Evolutionary conservation across 805 yeast species (phyloP).

Genomic region (Lipomyces anomalus): DNA sequence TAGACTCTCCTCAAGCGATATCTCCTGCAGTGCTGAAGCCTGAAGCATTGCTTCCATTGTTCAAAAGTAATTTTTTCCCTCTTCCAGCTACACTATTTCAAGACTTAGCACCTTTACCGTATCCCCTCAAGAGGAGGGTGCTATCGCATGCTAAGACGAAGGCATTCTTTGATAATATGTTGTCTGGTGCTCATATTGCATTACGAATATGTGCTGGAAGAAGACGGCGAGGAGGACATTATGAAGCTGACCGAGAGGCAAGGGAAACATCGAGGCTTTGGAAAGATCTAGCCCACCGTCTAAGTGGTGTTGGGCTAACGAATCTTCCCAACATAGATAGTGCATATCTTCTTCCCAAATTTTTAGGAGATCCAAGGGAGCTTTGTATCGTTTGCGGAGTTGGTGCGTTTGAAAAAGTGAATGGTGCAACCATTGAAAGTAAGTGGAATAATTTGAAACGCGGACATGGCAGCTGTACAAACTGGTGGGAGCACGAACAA

Average conservation of each 20-base stretch:
- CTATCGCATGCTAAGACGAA: constrained; percentile 14
- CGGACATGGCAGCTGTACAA: constrained; percentile 18
- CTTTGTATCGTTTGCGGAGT: constrained; percentile 21
- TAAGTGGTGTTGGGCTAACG: constrained; percentile 19
- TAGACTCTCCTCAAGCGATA: neutral
- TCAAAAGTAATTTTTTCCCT: constrained; percentile 17
- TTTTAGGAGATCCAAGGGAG: constrained; percentile 11
- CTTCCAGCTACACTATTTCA: constrained; percentile 19
- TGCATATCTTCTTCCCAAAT: constrained; percentile 8
- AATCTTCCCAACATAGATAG: constrained; percentile 19
- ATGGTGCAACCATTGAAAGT: constrained; percentile 8
- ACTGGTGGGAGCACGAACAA: constrained; percentile 23
- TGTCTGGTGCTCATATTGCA: constrained; percentile 17
- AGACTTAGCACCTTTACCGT: constrained; percentile 16
- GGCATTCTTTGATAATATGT: constrained; percentile 13
- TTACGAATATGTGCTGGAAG: constrained; percentile 23
- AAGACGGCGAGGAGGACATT: constrained; percentile 14
- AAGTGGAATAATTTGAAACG: constrained; percentile 18
- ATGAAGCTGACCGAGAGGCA: constrained; percentile 22
- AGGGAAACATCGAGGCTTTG: constrained; percentile 18
- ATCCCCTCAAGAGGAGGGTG: constrained; percentile 20
- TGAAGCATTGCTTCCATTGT: constrained; percentile 15
- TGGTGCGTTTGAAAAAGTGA: constrained; percentile 13
- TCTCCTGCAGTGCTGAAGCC: constrained; percentile 10
- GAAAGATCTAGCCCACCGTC: constrained; percentile 15